These are phyloP conservation scores for cucumber (Cucumis sativus) DNA, from an alignment of 306 rosid species.

Conservation along the genomic window DNA sequence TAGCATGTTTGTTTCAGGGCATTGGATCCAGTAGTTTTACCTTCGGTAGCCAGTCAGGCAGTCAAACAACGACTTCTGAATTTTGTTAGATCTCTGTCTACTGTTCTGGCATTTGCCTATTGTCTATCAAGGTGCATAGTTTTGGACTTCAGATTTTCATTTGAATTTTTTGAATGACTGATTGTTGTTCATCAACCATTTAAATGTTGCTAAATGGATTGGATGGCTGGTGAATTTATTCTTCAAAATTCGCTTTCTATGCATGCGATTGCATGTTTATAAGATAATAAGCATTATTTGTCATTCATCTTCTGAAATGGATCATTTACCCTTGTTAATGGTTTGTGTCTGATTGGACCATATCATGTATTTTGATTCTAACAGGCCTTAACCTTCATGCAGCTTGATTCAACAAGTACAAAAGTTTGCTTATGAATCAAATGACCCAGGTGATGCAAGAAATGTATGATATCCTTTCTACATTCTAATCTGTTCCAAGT, in stretches of 20 bases:
- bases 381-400: conserved; percentile 24
- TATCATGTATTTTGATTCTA: conserved; percentile 15
- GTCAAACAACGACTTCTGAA: conserved; percentile 75
- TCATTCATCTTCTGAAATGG: background rate
- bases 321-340: background rate
- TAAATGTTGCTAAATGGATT: background rate
- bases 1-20: conserved; percentile 50
- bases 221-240: background rate
- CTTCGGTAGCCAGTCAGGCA: conserved; percentile 68
- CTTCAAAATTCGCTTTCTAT: background rate
- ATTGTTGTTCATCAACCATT: background rate
- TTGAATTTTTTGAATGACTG: background rate
- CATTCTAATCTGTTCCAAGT: background rate
- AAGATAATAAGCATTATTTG: background rate
- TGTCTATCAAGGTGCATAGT: conserved; percentile 66
- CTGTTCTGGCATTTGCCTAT: conserved; percentile 80
- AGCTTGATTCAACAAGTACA: conserved; percentile 91
- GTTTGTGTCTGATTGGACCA: background rate
- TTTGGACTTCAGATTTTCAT: background rate
- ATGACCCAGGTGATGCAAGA: conserved; percentile 67
- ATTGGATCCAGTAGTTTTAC: conserved; percentile 65
- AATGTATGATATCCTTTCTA: conserved; percentile 51
- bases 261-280: background rate
- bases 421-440: conserved; percentile 57
- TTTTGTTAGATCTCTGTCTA: conserved; percentile 69